Percentiles rank a stretch among this genome's conserved stretches.
Conservation (phyloP, 2,329 filamentous ascomycete genomes). For the Colletotrichum musicola region DNA sequence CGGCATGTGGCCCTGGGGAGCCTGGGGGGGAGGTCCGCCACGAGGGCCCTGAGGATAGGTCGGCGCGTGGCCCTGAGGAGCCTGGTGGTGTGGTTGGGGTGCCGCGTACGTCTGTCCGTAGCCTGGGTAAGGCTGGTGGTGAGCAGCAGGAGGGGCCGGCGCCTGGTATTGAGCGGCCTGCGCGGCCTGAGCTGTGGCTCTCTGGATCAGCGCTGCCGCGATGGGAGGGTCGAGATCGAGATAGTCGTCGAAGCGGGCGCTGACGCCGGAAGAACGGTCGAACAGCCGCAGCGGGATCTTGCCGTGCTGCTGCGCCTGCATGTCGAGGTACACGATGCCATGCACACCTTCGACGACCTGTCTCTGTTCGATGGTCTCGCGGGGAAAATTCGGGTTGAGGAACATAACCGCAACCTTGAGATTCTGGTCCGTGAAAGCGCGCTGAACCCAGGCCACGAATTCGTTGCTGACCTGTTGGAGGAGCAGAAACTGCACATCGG, state of each 20-base stretch:
- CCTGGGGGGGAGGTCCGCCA: constrained; percentile 37
- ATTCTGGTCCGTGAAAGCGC: constrained; percentile 77
- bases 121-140: constrained; percentile 39
- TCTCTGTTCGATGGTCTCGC: constrained; percentile 79
- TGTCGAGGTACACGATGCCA: constrained; percentile 83
- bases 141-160: constrained; percentile 10
- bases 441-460: constrained; percentile 87
- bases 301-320: constrained; percentile 74
- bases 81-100: constrained; percentile 42
- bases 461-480: constrained; percentile 82
- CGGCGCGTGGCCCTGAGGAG: constrained; percentile 34
- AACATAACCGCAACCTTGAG: constrained; percentile 85
- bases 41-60: constrained; percentile 19
- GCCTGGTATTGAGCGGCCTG: constrained; percentile 44
- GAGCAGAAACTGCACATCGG: constrained; percentile 90
- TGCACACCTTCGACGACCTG: constrained; percentile 91
- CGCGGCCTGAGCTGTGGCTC: constrained; percentile 74
- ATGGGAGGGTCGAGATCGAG: constrained; percentile 82
- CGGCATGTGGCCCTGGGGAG: constrained; percentile 35
- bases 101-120: constrained; percentile 50
- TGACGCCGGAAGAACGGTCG: constrained; percentile 79
- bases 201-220: constrained; percentile 83
- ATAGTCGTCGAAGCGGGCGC: constrained; percentile 89
- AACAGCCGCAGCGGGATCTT: constrained; percentile 89
- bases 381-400: constrained; percentile 79